These are phyloP conservation scores for Gelatoporia subvermispora DNA, from an alignment of 768 basidiomycete genomes.

Conservation along the genomic window DNA sequence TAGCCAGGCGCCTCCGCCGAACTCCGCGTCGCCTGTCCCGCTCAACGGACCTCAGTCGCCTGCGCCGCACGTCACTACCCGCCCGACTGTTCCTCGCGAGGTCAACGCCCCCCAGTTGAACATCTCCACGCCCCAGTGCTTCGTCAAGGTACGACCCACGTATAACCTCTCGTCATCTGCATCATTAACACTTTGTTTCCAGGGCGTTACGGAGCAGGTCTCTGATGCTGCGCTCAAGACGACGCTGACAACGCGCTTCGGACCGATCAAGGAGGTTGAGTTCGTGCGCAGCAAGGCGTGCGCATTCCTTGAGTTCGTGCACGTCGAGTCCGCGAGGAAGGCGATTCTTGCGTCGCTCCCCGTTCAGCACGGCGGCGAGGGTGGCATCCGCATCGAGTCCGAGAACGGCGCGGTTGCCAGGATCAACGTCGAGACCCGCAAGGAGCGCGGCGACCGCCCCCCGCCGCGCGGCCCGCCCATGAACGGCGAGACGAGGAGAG, in stretches of 20 bases:
- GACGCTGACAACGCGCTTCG: conserved; percentile 60
- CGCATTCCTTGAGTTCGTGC: conserved; percentile 87
- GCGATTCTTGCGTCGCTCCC: conserved; percentile 78
- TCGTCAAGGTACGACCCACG: conserved; percentile 71
- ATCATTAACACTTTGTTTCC: not conserved
- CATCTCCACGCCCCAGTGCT: conserved; percentile 74
- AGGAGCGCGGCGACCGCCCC: conserved; percentile 85
- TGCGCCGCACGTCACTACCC: conserved; percentile 31
- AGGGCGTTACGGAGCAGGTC: conserved; percentile 73
- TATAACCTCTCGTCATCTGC: not conserved
- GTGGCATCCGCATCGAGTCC: conserved; percentile 75
- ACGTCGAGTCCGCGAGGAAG: conserved; percentile 73
- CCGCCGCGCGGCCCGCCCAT: conserved; percentile 53
- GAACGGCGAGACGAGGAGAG: conserved; percentile 45
- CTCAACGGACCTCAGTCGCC: conserved; percentile 25
- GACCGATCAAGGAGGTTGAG: conserved; percentile 82
- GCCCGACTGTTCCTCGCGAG: conserved; percentile 34
- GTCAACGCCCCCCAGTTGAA: conserved; percentile 46
- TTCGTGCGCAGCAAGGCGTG: conserved; percentile 86
- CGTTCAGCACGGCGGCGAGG: conserved; percentile 72
- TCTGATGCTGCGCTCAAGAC: conserved; percentile 44
- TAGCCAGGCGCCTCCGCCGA: conserved; percentile 55
- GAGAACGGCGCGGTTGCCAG: conserved; percentile 50
- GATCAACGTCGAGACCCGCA: conserved; percentile 83
- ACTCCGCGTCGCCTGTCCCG: conserved; percentile 29